These are phyloP conservation scores for Fusarium secorum DNA, from an alignment of 2,329 filamentous ascomycete species.

Conservation along the genomic window DNA sequence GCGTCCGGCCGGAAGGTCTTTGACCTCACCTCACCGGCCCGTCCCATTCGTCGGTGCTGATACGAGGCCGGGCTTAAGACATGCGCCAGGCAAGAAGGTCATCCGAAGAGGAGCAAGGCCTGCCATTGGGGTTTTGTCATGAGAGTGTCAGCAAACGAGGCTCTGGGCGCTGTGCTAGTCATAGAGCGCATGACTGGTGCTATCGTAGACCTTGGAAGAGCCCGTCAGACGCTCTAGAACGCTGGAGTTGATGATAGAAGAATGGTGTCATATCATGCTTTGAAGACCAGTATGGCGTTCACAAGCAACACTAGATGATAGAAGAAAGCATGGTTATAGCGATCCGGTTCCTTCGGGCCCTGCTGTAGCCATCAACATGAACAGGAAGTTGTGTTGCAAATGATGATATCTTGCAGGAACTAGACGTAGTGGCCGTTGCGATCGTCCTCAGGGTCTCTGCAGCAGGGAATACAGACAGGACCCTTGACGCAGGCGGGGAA, in stretches of 20 bases:
- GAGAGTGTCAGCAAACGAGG: conserved; percentile 17
- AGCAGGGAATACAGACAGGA: conserved; percentile 5
- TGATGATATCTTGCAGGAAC: neutral
- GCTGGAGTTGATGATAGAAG: neutral
- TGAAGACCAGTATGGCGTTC: neutral
- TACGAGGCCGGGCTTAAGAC: conserved; percentile 38
- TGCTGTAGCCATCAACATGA: neutral
- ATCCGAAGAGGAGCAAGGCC: conserved; percentile 15
- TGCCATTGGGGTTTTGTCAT: conserved; percentile 22
- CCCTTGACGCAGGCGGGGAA: conserved; percentile 18
- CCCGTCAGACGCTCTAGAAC: conserved; percentile 13
- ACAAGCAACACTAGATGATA: neutral
- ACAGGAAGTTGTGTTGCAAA: neutral
- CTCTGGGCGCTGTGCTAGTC: conserved; percentile 20
- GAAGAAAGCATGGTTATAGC: neutral
- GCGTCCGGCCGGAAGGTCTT: conserved; percentile 16
- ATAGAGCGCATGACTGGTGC: conserved; percentile 3
- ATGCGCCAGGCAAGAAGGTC: conserved; percentile 33
- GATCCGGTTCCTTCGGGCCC: conserved; percentile 32
- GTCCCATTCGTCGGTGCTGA: conserved; percentile 33
- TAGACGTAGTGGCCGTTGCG: conserved; percentile 10
- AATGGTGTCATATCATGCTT: conserved; percentile 21
- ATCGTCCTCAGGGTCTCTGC: conserved; percentile 33
- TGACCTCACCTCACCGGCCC: conserved; percentile 17
- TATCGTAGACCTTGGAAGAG: conserved; percentile 1